Evolutionary conservation across 208 protist species (phyloP).

Genomic region (Wallacemonas collosoma): DNA sequence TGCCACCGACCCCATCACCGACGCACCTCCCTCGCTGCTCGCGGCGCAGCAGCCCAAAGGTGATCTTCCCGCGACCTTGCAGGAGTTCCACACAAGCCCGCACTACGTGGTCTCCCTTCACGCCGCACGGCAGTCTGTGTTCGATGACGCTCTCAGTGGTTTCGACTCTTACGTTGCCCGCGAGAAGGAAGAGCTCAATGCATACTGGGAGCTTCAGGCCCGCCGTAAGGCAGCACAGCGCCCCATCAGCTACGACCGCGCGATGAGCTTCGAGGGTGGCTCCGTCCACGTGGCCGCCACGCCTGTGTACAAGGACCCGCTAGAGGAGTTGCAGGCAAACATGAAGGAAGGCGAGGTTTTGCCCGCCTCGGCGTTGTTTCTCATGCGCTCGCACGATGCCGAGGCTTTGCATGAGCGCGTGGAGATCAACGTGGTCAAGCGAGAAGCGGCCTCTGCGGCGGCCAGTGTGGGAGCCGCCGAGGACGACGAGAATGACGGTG

Average conservation of each 20-base stretch:
- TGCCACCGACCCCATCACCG: background rate
- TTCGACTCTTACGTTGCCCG: constrained; percentile 47
- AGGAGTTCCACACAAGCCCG: constrained; percentile 46
- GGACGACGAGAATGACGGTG: background rate
- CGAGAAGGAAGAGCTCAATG: constrained; percentile 32
- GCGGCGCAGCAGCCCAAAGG: background rate
- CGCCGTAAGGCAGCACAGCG: constrained; percentile 3
- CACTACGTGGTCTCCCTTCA: constrained; percentile 44
- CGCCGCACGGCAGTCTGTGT: constrained; percentile 38
- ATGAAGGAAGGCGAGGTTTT: constrained; percentile 13
- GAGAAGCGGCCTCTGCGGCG: background rate
- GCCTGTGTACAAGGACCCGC: constrained; percentile 7
- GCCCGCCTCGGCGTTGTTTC: constrained; percentile 39
- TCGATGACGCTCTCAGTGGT: constrained; percentile 52
- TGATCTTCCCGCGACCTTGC: constrained; percentile 44
- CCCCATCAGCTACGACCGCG: constrained; percentile 5
- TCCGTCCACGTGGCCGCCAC: background rate
- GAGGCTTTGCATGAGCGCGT: background rate
- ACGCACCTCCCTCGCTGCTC: background rate
- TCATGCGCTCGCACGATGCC: constrained; percentile 35
- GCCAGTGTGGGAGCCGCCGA: background rate
- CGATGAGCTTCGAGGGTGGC: constrained; percentile 10
- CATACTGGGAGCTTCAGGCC: constrained; percentile 14
- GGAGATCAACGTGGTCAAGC: no score
- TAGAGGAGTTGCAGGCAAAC: constrained; percentile 10